A percentile compares a stretch with the other conserved stretches of the same genome.
phyloP scores from a whole-genome alignment of 129 eudicot species.

The Flaveria ramosissima region DNA sequence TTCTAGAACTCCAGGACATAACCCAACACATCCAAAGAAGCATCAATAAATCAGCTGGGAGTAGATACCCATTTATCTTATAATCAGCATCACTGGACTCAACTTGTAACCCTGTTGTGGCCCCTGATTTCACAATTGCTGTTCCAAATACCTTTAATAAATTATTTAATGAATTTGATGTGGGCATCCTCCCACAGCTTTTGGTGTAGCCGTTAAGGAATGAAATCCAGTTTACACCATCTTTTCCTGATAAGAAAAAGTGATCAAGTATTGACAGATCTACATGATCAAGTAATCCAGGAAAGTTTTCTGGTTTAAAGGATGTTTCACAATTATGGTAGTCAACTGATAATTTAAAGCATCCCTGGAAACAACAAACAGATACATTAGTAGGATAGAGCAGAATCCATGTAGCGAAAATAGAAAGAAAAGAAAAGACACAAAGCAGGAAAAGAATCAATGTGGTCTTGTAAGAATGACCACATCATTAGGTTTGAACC shows the following conservation, averaged over 20 bases:
- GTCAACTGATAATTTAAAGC: conserved; percentile 51
- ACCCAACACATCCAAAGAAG: conserved; percentile 82
- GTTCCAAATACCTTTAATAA: conserved; percentile 50
- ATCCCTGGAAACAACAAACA: conserved; percentile 50
- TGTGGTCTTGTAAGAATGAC: neutral
- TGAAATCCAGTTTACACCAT: conserved; percentile 68
- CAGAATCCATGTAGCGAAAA: neutral
- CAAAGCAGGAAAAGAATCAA: neutral
- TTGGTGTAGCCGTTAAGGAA: conserved; percentile 69
- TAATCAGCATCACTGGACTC: conserved; percentile 64
- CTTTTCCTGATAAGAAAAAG: conserved; percentile 58
- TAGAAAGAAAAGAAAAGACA: neutral
- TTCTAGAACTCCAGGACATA: conserved; percentile 61
- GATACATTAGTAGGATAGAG: neutral
- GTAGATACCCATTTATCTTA: conserved; percentile 64
- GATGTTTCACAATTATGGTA: conserved; percentile 45
- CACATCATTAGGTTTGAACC: neutral
- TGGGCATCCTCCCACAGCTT: conserved; percentile 64
- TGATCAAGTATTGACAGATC: conserved; percentile 58
- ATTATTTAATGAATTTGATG: conserved; percentile 53
- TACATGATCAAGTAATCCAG: conserved; percentile 46
- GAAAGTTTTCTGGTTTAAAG: conserved; percentile 39
- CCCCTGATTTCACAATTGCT: conserved; percentile 57
- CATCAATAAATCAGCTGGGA: conserved; percentile 59
- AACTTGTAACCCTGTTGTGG: conserved; percentile 54